Evolutionary conservation across 164 flowering plant species (phyloP).

Genomic region (Piper longum): DNA sequence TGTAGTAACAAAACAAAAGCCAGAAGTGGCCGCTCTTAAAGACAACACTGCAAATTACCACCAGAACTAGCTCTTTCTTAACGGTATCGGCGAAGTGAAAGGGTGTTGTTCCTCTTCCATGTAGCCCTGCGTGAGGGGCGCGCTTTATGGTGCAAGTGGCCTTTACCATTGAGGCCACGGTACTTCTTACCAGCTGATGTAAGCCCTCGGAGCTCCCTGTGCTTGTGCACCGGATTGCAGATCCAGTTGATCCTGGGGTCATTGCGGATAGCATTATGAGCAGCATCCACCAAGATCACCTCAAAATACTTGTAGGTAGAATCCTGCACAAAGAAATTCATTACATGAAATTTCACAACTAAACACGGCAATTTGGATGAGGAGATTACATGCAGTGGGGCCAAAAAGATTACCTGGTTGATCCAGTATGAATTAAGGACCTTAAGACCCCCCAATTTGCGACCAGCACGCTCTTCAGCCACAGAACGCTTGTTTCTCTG

Average conservation of each 20-base stretch:
- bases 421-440: constrained; percentile 78
- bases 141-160: constrained; percentile 34
- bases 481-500: constrained; percentile 69
- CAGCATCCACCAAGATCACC: constrained; percentile 52
- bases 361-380: neutral
- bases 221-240: constrained; percentile 44
- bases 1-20: neutral
- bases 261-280: constrained; percentile 55
- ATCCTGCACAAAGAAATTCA: constrained; percentile 21
- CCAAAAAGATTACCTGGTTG: constrained; percentile 37
- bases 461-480: constrained; percentile 73
- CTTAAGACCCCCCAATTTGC: constrained; percentile 65
- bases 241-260: constrained; percentile 60
- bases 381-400: neutral
- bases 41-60: neutral
- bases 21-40: neutral
- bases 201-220: constrained; percentile 43
- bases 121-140: constrained; percentile 48
- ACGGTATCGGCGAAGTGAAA: constrained; percentile 63
- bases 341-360: neutral
- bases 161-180: constrained; percentile 41
- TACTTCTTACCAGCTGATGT: constrained; percentile 45
- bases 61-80: neutral
- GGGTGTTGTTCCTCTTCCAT: constrained; percentile 77
- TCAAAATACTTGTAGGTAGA: constrained; percentile 62